Evolutionary conservation across 2,329 filamentous ascomycete genomes (phyloP), one percentile per base, ranked within the genome.

Genomic region (Venturia pyrina): DNA sequence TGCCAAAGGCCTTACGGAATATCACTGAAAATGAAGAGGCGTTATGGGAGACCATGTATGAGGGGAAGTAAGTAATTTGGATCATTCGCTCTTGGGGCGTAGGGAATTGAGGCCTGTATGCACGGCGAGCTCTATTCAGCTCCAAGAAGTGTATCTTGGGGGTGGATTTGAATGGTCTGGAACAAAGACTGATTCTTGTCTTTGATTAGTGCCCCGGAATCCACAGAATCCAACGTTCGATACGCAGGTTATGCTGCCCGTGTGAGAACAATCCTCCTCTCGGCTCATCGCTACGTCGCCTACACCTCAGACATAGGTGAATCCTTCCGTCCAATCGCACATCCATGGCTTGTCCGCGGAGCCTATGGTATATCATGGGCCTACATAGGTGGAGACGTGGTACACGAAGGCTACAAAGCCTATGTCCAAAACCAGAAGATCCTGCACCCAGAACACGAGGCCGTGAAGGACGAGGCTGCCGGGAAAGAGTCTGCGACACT

Each of bases 301-400:
- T 99, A 99, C 76, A 98, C 95, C 0, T 93, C 89, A 24, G 93
- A 98, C 73, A 93, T 99, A 69, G 95, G 95, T 75, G 95, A 99
- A 77, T 96, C 90, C 0, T 99, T 99, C 78, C 87, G 95, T 1
- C 95, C 95, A 0, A 84, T 99, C 48, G 93, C 93, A 4, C 93
- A 97, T 74, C 93, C 92, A 0, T 87, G 83, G 72, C 78, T 96
- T 3, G 89, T 99, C 13, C 85, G 88, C 67, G 81, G 85, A 61
- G 95, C 95, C 6, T 99, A 99, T 74, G 93, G 86, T 62, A 81
- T 99, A 53, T 96, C 91, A 1, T 98, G 95, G 95, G 82, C 89
- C 13, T 99, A 99, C 73, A 85, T 99, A 28, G 77, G 92, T 17
- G 93, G 95, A 62, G 95, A 99, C 73, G 93, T 98, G 61, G 83